Evolutionary conservation across 2,329 filamentous ascomycete genomes (phyloP).

Genomic region (Colletotrichum melonis): DNA sequence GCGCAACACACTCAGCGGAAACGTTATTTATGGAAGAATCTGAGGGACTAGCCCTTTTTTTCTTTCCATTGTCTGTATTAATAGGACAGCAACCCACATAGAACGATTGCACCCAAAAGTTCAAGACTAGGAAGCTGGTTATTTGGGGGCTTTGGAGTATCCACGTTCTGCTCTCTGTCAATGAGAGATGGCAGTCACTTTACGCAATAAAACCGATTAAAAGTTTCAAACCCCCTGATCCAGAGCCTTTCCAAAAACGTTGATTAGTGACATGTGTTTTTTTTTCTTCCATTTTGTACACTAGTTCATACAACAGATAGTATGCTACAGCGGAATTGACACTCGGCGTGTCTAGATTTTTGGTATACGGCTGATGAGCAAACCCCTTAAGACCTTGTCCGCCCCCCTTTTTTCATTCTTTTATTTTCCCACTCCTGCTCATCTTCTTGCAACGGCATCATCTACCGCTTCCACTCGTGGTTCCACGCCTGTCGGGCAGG

Average conservation of each 20-base stretch:
- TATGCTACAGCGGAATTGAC: conserved; percentile 3
- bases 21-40: conserved; percentile 11
- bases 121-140: conserved; percentile 17
- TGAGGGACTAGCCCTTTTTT: not conserved
- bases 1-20: conserved; percentile 1
- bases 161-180: not conserved
- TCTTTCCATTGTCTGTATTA: conserved; percentile 42
- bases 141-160: conserved; percentile 1
- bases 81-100: conserved; percentile 42
- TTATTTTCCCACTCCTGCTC: not conserved
- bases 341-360: not conserved
- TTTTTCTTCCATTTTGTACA: not conserved
- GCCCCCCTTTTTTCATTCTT: not conserved
- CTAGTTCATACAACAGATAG: not conserved
- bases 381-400: not conserved
- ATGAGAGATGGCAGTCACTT: conserved; percentile 9
- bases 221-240: not conserved
- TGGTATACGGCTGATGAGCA: conserved; percentile 5
- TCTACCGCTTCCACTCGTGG: conserved; percentile 83
- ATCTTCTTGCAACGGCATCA: not conserved
- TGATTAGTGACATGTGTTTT: not conserved
- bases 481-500: conserved; percentile 88
- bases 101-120: conserved; percentile 30
- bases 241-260: not conserved
- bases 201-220: conserved; percentile 7